Evolutionary conservation across 257 asterid species (phyloP), one percentile per base, ranked within the genome.

Genomic region (Solanum dulcamara): DNA sequence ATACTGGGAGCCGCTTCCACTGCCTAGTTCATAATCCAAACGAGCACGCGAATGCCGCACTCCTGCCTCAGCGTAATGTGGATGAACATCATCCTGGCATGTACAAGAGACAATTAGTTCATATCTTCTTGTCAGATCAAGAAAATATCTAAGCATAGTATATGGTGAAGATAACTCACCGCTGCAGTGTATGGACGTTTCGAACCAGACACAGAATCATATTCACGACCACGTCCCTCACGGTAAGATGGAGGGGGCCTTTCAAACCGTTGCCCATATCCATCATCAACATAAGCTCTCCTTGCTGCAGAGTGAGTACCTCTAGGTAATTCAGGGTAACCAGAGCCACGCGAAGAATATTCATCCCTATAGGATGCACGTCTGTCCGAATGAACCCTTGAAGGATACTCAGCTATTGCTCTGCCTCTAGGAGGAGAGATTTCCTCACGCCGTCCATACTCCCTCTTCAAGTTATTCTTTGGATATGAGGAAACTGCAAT

Each of bases 11-110:
- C 92, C 90, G 86, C 97, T 90, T 70, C 92, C 89, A 68, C 93
- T 88, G 72, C 92, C 91, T 87, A 86, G 75, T 77, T 95, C 98
- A 87, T 95, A 97, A 85, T 94, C 98, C 85, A 94, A 81, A 83
- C 98, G 98, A 84, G 99, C 93, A 88, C 99, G 98, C 72, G 97
- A 92, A 85, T 91, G 95, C 85, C 98, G 97, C 84, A 88, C 89
- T 74, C 98, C 98, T 26, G 95, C 50, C 81, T 95, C 99, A 50
- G 90, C 40, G 88, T 94, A 97, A 55, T 94, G 98, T 11, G 95
- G 94, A 88, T 98, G 98, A 83, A 85, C 93, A 60, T 94, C 98
- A 77, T 95, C 99, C 99, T 97, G 66, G 57, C 88, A 46, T 53
- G 90, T 26, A 87, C 22, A 42, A 50, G 50, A 84, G 85, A 88